Conservation (phyloP, 179 eudicot species). For the Heliamphora ciliata region DNA sequence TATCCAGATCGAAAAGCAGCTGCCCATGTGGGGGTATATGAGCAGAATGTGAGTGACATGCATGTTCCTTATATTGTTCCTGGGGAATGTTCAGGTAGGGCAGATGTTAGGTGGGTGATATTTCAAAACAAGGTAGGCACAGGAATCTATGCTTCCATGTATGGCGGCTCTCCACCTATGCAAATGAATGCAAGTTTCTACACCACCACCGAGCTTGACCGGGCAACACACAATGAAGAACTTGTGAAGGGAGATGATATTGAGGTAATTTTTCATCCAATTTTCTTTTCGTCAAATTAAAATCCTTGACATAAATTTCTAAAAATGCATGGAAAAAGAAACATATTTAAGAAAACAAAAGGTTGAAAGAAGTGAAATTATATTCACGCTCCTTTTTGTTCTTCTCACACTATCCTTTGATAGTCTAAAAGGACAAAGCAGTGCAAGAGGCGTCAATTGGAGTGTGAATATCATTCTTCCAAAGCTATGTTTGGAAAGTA, state of each 20-base stretch:
- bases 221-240: conserved; percentile 72
- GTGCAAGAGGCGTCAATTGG: neutral
- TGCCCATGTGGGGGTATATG: conserved; percentile 72
- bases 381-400: neutral
- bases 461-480: neutral
- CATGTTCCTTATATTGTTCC: conserved; percentile 97
- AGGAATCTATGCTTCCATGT: conserved; percentile 71
- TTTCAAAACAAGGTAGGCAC: conserved; percentile 51
- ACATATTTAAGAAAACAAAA: neutral
- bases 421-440: neutral
- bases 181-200: conserved; percentile 92
- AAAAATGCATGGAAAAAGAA: neutral
- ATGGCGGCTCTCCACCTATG: conserved; percentile 74
- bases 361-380: neutral
- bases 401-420: neutral
- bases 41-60: conserved; percentile 64
- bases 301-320: neutral
- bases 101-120: conserved; percentile 94
- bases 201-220: conserved; percentile 67
- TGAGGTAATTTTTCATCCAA: conserved; percentile 44
- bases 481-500: no score
- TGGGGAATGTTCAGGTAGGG: conserved; percentile 79
- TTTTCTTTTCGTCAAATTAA: neutral
- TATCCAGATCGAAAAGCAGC: conserved; percentile 90
- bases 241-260: conserved; percentile 72